Percentiles rank a stretch among this genome's conserved stretches.
Evolutionary conservation across 768 basidiomycete genomes (phyloP).

Genomic region (Ephemerocybe angulata): DNA sequence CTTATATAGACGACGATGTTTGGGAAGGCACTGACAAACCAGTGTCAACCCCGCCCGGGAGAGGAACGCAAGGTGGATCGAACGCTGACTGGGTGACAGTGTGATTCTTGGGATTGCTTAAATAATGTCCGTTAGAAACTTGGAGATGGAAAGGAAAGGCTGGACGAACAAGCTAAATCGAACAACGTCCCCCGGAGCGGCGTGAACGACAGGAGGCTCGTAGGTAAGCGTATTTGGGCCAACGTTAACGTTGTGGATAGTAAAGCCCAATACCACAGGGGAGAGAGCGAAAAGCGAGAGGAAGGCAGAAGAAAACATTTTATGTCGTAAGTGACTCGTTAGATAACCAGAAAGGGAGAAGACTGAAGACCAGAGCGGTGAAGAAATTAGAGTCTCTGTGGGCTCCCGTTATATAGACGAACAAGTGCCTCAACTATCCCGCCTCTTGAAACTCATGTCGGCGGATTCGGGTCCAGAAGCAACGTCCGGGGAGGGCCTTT

Average conservation of each 20-base stretch:
- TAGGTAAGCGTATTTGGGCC: conserved; percentile 32
- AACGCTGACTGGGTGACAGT: conserved; percentile 47
- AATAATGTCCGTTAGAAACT: background rate
- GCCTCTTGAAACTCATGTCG: no score
- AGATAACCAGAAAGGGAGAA: no score
- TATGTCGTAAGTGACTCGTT: no score
- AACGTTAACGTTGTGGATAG: conserved; percentile 31
- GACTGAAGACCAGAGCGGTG: no score
- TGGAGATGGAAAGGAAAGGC: conserved; percentile 14
- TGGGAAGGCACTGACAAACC: conserved; percentile 32
- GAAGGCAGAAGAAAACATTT: conserved; percentile 6
- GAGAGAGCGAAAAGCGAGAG: conserved; percentile 26
- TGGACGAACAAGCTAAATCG: conserved; percentile 46
- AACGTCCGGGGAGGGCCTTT: no score
- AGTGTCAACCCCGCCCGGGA: conserved; percentile 28
- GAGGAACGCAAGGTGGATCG: conserved; percentile 32
- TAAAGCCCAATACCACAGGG: conserved; percentile 20
- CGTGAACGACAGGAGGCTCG: conserved; percentile 35
- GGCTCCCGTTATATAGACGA: no score
- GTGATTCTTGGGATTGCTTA: conserved; percentile 47
- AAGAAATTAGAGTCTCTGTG: no score
- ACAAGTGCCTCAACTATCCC: no score
- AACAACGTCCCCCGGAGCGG: conserved; percentile 42
- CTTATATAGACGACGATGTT: background rate
- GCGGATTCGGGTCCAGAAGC: no score